Percentiles rank a stretch among this genome's conserved stretches.
phyloP scores from a whole-genome alignment of 2,329 filamentous ascomycete genomes.

The Botrytis sinoallii region DNA sequence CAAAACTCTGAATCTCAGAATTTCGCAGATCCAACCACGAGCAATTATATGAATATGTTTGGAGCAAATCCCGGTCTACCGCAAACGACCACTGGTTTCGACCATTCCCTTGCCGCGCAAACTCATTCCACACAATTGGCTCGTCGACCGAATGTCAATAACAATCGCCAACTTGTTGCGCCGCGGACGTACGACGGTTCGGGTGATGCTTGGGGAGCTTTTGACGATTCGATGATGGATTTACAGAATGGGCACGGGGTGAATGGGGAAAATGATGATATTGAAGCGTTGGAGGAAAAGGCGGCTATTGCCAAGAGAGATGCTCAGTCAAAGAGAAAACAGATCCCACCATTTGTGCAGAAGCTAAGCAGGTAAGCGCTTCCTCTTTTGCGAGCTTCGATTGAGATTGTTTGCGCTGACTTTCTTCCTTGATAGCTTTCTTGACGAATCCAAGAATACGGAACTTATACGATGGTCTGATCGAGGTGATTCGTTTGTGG shows the following conservation, averaged over 20 bases:
- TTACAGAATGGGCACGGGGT: slow-evolving; percentile 39
- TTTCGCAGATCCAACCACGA: slow-evolving; percentile 37
- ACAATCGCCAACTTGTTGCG: slow-evolving; percentile 36
- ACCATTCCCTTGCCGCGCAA: slow-evolving; percentile 29
- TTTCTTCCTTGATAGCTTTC: slow-evolving; percentile 59
- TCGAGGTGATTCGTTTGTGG: slow-evolving; percentile 93
- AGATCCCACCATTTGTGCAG: slow-evolving; percentile 96
- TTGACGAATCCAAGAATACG: slow-evolving; percentile 89
- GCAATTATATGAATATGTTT: slow-evolving; percentile 33
- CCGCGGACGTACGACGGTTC: slow-evolving; percentile 33
- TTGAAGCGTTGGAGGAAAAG: slow-evolving; percentile 75
- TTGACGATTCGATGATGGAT: slow-evolving; percentile 37
- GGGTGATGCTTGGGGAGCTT: slow-evolving; percentile 41
- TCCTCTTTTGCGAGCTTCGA: slow-evolving; percentile 15
- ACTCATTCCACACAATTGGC: slow-evolving; percentile 36
- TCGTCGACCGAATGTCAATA: slow-evolving; percentile 30
- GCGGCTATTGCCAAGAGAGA: slow-evolving; percentile 82
- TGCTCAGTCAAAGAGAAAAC: slow-evolving; percentile 84
- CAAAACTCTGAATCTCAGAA: slow-evolving; percentile 38
- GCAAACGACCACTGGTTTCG: slow-evolving; percentile 23
- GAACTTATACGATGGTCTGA: slow-evolving; percentile 97
- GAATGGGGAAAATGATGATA: slow-evolving; percentile 61
- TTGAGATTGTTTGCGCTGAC: slow-evolving; percentile 31
- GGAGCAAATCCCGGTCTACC: slow-evolving; percentile 25
- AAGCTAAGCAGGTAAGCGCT: slow-evolving; percentile 84